Evolutionary conservation across 441 rosid species (phyloP), one percentile per base, ranked within the genome.

Genomic region (Eutrema salsugineum): DNA sequence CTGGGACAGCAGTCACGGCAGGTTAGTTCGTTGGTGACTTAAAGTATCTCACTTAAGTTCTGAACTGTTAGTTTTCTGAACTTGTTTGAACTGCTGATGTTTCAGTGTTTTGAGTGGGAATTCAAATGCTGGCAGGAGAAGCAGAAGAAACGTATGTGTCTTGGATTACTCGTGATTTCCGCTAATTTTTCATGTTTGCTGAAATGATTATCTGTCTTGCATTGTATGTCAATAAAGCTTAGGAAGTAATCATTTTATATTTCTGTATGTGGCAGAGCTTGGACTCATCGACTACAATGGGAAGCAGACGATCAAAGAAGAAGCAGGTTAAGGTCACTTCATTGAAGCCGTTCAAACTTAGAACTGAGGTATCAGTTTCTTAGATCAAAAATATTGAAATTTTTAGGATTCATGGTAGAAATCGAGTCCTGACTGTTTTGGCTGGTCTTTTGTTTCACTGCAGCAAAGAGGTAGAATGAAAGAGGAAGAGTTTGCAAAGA

Each of bases 391-490:
- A n/a, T 38, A 48, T 57, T 15, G 17, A 5, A 14, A 51, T 30
- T 63, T 36, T 43, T 38, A 1, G 8, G 8, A 48, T 33, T 32
- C 17, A 64, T 22, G 49, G 61, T 51, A 44, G 39, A 47, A n/a
- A 63, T 5, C n/a, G 54, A 59, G 57, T 40, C 33, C 7, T 73
- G 48, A 68, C 15, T 9, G 57, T 28, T 76, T 28, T 76, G 16
- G 22, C 80, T 38, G 68, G 51, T 70, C 39, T 19, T 79, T 46
- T 42, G 22, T 51, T 63, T 24, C 20, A 65, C 38, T 68, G 54
- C 71, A 93, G 98, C 92, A 86, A 89, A 87, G 99, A 80, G 99
- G 99, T 66, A 88, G 70, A 72, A 6, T 72, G 72, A 95, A 95
- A 80, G 97, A 91, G 75, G 97, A 93, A 53, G 97, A 95, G 61